A percentile compares a stretch with the other conserved stretches of the same genome.
These are phyloP conservation scores for Colletotrichum sansevieriae DNA, from an alignment of 2,329 filamentous ascomycete species.

Conservation along the genomic window DNA sequence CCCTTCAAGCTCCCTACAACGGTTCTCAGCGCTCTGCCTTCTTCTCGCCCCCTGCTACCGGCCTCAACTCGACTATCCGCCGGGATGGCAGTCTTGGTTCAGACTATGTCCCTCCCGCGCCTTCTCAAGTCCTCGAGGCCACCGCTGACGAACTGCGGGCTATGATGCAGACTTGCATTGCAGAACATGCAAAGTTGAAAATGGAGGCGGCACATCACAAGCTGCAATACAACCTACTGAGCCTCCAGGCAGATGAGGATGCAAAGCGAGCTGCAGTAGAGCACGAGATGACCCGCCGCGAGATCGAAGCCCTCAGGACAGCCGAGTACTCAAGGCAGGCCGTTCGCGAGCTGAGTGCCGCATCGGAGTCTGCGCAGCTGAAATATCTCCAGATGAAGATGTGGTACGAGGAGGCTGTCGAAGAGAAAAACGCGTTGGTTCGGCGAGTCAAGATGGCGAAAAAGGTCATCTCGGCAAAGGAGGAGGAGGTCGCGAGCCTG, in stretches of 20 bases:
- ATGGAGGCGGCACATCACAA: slow-evolving; percentile 92
- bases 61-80: slow-evolving; percentile 50
- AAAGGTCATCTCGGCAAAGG: slow-evolving; percentile 81
- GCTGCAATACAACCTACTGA: slow-evolving; percentile 87
- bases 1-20: slow-evolving; percentile 48
- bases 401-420: slow-evolving; percentile 74
- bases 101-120: slow-evolving; percentile 62
- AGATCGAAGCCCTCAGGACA: slow-evolving; percentile 85
- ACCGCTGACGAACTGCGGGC: slow-evolving; percentile 67
- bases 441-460: slow-evolving; percentile 80
- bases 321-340: slow-evolving; percentile 77
- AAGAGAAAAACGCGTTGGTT: slow-evolving; percentile 74
- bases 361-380: slow-evolving; percentile 65
- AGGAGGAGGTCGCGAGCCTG: slow-evolving; percentile 78
- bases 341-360: slow-evolving; percentile 64
- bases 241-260: slow-evolving; percentile 86
- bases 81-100: slow-evolving; percentile 37
- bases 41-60: slow-evolving; percentile 68
- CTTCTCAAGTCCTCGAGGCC: slow-evolving; percentile 65
- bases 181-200: slow-evolving; percentile 73
- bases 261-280: slow-evolving; percentile 90
- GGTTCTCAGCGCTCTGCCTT: slow-evolving; percentile 62
- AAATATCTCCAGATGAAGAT: slow-evolving; percentile 74
- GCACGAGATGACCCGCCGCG: slow-evolving; percentile 89
- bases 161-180: slow-evolving; percentile 67